phyloP scores from a whole-genome alignment of 2,329 filamentous ascomycete genomes.

The Decorospora gaudefroyi region DNA sequence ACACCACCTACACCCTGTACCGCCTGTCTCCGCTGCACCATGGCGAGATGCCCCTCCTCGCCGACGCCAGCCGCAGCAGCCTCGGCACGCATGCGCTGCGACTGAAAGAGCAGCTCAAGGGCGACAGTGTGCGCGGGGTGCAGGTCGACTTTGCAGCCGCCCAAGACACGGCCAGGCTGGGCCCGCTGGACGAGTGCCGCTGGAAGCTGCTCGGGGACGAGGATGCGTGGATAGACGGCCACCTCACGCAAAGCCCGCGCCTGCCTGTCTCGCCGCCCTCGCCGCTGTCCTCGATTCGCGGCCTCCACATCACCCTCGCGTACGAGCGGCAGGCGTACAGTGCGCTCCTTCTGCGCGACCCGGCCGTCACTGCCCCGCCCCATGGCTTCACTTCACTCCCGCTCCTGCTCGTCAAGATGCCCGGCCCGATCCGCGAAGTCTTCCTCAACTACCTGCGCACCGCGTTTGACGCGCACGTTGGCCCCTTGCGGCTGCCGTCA shows the following conservation, averaged over 20 bases:
- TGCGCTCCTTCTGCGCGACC: conserved; percentile 55
- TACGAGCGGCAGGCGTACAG: conserved; percentile 57
- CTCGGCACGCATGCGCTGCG: conserved; percentile 55
- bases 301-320: conserved; percentile 55
- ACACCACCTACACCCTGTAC: conserved; percentile 59
- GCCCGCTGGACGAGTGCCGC: conserved; percentile 53
- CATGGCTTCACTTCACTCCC: conserved; percentile 55
- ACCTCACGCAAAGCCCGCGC: too few relatives aligned
- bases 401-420: conserved; percentile 57
- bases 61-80: conserved; percentile 47
- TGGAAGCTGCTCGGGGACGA: conserved; percentile 54
- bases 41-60: conserved; percentile 44
- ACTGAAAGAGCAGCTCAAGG: conserved; percentile 56
- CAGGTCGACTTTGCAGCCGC: conserved; percentile 48
- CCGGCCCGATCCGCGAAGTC: conserved; percentile 54
- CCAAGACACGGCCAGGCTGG: conserved; percentile 52
- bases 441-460: conserved; percentile 56
- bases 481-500: conserved; percentile 52
- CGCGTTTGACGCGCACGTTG: conserved; percentile 57
- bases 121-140: conserved; percentile 54
- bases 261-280: too few relatives aligned
- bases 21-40: conserved; percentile 60
- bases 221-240: conserved; percentile 47
- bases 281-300: conserved; percentile 39
- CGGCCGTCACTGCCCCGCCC: conserved; percentile 35